These are phyloP conservation scores for Musa schizocarpa DNA, from an alignment of 176 grass and related monocot species.

Conservation along the genomic window DNA sequence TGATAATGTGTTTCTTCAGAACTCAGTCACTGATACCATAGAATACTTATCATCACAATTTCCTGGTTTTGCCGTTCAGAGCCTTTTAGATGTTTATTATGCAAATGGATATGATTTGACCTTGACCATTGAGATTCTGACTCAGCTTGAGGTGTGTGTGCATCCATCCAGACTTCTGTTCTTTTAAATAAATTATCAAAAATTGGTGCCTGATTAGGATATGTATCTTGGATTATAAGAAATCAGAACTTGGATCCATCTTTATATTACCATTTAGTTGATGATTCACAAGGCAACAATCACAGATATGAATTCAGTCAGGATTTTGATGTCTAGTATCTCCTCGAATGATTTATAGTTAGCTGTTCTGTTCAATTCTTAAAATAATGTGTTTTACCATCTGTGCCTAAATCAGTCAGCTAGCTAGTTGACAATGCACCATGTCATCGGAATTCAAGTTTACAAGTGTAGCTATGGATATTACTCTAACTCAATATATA, in stretches of 20 bases:
- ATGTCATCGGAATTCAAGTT: too few species aligned
- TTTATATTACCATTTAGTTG: too few species aligned
- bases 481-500: too few species aligned
- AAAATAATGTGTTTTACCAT: too few species aligned
- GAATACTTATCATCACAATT: constrained; percentile 75
- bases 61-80: constrained; percentile 81
- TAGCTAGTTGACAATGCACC: too few species aligned
- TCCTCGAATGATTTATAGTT: too few species aligned
- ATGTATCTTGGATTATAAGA: neutral
- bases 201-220: neutral
- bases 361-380: neutral
- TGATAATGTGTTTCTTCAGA: constrained; percentile 42
- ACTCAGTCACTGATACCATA: constrained; percentile 40
- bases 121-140: constrained; percentile 74
- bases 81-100: constrained; percentile 77
- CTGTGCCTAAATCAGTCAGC: too few species aligned
- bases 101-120: constrained; percentile 84
- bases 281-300: too few species aligned
- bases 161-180: neutral
- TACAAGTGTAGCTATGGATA: too few species aligned
- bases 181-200: neutral
- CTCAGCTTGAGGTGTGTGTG: constrained; percentile 74
- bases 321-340: too few species aligned
- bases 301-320: too few species aligned
- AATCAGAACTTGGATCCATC: too few species aligned